Evolutionary conservation across 352 stramenopile genomes (phyloP), one percentile per base, ranked within the genome.

Genomic region (Globisporangium lucens): DNA sequence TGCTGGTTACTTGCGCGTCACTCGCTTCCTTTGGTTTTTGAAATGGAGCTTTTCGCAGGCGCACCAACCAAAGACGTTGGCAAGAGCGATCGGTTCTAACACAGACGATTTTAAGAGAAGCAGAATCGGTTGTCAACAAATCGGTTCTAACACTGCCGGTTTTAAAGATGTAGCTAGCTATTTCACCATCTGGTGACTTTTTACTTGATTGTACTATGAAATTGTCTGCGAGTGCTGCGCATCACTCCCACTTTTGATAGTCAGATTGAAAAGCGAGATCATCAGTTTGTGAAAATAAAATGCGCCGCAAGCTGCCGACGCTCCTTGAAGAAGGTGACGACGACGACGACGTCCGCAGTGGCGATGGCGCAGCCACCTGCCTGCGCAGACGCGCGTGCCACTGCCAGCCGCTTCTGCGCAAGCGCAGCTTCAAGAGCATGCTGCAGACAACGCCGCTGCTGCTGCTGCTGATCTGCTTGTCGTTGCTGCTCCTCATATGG

Each of bases 231-330:
- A 24, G 24, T 24, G 24, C 24, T 24, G 24, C 24, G 24, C 24
- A 24, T 24, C 24, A 24, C 24, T 24, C 24, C 24, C 24, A 24
- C 24, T 24, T 24, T 24, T 24, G 35, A 12, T 10, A 58, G 52
- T 58, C 52, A 58, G 52, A 58, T 4, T 15, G 27, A 4, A 22
- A 33, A 38, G 22, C 13, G n/a, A 30, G 9, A 30, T 35, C 53
- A 51, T 10, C 4, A 41, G 35, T 15, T 0, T 10, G 35, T 20
- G 12, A 24, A 24, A 24, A 24, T 24, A 52, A 27, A 8, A 63
- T 63, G 57, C 35, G 22, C 12, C 36, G 57, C 36, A 63, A 63
- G 36, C 22, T 63, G 35, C 41, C 57, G 36, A 63, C 41, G 57
- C 57, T 49, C 41, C 41, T n/a, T 15, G 41, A 63, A 24, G 29